These are phyloP conservation scores for Eustoma russellianum DNA, from an alignment of 257 asterid genomes.

Conservation along the genomic window DNA sequence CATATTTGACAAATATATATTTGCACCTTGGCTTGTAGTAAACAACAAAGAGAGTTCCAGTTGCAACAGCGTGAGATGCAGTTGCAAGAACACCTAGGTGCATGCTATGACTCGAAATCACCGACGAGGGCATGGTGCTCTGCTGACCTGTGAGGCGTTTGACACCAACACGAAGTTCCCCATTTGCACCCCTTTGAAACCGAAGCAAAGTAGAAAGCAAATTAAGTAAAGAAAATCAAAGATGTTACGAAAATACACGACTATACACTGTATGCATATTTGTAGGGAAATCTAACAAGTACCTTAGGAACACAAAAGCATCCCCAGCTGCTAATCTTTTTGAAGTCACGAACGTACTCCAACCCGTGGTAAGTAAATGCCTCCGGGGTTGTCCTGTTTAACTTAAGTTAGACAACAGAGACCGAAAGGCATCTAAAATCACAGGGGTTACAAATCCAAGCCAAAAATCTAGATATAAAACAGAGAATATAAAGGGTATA, in stretches of 20 bases:
- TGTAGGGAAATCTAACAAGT: slow-evolving; percentile 3
- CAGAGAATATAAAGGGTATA: neutral
- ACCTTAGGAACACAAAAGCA: slow-evolving; percentile 52
- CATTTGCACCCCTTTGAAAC: slow-evolving; percentile 31
- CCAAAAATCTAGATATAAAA: neutral
- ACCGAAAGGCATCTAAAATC: neutral
- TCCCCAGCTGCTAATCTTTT: slow-evolving; percentile 52
- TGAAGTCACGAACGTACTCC: slow-evolving; percentile 50
- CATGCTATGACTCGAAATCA: slow-evolving; percentile 59
- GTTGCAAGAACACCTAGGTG: slow-evolving; percentile 55
- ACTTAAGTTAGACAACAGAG: neutral
- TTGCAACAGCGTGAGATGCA: slow-evolving; percentile 43
- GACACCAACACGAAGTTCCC: slow-evolving; percentile 45
- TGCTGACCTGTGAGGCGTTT: slow-evolving; percentile 33
- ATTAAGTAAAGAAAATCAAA: neutral
- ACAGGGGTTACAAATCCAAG: neutral
- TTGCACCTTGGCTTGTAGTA: slow-evolving; percentile 43
- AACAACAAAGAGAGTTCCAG: slow-evolving; percentile 34
- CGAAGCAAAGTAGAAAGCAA: neutral
- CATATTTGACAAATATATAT: neutral
- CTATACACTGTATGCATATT: too few species aligned
- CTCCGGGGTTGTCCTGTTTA: slow-evolving; percentile 57
- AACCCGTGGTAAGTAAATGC: slow-evolving; percentile 54
- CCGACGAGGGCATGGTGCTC: slow-evolving; percentile 40
- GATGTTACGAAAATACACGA: neutral